A percentile compares a stretch with the other conserved stretches of the same genome.
phyloP scores from a whole-genome alignment of 148 eudicot genomes.

The Rhododendron ferrugineum region DNA sequence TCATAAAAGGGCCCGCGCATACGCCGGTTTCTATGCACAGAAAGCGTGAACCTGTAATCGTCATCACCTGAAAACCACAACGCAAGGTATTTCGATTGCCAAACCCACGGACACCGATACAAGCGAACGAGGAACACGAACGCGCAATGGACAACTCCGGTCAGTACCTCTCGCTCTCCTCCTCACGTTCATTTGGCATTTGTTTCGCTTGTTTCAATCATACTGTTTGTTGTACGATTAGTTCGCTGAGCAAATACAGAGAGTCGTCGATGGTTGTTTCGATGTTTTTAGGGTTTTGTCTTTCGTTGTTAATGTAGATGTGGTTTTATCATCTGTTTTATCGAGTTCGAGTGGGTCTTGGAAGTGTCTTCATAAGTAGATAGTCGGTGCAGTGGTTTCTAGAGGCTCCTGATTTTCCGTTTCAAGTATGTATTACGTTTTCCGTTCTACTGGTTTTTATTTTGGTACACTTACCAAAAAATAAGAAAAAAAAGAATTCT shows the following conservation, averaged over 20 bases:
- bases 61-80: not conserved
- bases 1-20: not conserved
- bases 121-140: not conserved
- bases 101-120: not conserved
- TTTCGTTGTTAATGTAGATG: not conserved
- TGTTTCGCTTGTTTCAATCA: not conserved
- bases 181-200: not conserved
- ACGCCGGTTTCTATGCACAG: too few relatives aligned
- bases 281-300: conserved; percentile 6
- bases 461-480: too few relatives aligned
- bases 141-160: conserved; percentile 8
- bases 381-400: not conserved
- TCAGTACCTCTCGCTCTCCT: not conserved
- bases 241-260: not conserved
- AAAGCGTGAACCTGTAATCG: not conserved
- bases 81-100: not conserved
- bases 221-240: not conserved
- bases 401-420: not conserved
- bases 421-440: not conserved
- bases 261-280: not conserved
- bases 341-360: not conserved
- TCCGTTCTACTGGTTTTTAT: too few relatives aligned
- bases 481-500: not conserved
- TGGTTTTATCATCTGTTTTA: not conserved
- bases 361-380: not conserved